A percentile compares a stretch with the other conserved stretches of the same genome.
These are phyloP conservation scores for Collariella sp. DNA, from an alignment of 495 filamentous ascomycete species.

Conservation along the genomic window DNA sequence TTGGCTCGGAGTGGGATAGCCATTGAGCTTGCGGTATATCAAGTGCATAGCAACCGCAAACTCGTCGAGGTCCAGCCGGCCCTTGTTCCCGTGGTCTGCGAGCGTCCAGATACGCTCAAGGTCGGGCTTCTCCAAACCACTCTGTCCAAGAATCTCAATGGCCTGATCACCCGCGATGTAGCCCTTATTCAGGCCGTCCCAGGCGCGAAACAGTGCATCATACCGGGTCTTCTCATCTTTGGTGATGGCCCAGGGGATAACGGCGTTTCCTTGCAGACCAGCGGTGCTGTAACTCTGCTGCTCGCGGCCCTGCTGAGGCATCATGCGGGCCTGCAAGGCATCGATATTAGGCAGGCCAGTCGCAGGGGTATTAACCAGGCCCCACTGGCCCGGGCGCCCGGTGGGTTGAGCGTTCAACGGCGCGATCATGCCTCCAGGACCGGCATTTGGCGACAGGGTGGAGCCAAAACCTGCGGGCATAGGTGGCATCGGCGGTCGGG, in stretches of 20 bases:
- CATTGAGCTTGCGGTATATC: slow-evolving; percentile 93
- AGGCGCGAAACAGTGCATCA: slow-evolving; percentile 88
- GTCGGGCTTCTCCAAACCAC: slow-evolving; percentile 80
- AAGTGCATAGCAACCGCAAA: slow-evolving; percentile 99
- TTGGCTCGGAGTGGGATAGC: slow-evolving; percentile 86
- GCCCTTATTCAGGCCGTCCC: slow-evolving; percentile 93
- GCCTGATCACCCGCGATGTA: slow-evolving; percentile 89
- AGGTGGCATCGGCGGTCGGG: slow-evolving; percentile 84
- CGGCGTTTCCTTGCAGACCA: slow-evolving; percentile 85
- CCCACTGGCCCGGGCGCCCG: slow-evolving; percentile 93
- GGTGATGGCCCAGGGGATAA: slow-evolving; percentile 96
- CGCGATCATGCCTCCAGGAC: slow-evolving; percentile 40
- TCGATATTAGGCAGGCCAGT: slow-evolving; percentile 90
- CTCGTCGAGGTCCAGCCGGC: slow-evolving; percentile 91
- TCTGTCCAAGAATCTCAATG: slow-evolving; percentile 96
- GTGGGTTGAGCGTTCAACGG: slow-evolving; percentile 91
- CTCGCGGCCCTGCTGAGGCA: slow-evolving; percentile 93
- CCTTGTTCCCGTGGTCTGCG: slow-evolving; percentile 86
- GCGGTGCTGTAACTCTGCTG: slow-evolving; percentile 74
- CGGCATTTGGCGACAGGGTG: slow-evolving; percentile 54
- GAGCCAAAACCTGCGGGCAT: slow-evolving; percentile 81
- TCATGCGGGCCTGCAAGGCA: slow-evolving; percentile 88
- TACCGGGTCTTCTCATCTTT: slow-evolving; percentile 98
- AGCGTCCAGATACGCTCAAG: slow-evolving; percentile 93
- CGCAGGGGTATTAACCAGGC: slow-evolving; percentile 86